These are phyloP conservation scores for Pyricularia grisea DNA, from an alignment of 2,329 filamentous ascomycete species.

Conservation along the genomic window DNA sequence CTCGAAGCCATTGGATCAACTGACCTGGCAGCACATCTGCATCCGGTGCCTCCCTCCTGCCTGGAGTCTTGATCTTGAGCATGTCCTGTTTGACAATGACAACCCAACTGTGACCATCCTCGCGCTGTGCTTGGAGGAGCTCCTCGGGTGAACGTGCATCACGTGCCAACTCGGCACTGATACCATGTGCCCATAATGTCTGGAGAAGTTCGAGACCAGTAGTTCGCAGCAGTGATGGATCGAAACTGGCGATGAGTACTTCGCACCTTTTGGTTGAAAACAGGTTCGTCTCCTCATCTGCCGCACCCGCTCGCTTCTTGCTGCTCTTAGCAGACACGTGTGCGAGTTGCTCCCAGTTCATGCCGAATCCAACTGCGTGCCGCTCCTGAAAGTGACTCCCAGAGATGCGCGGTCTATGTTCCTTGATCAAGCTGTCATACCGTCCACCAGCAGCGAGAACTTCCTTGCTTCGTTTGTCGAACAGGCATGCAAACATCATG, in stretches of 20 bases:
- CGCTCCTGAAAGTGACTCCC: constrained; percentile 48
- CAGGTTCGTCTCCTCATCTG: constrained; percentile 44
- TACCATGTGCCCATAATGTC: constrained; percentile 70
- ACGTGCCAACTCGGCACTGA: constrained; percentile 79
- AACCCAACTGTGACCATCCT: constrained; percentile 76
- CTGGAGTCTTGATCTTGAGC: constrained; percentile 72
- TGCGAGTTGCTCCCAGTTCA: constrained; percentile 78
- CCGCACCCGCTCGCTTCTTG: constrained; percentile 31
- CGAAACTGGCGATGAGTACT: constrained; percentile 82
- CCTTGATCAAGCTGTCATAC: constrained; percentile 82
- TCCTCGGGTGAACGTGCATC: constrained; percentile 75
- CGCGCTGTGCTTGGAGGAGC: constrained; percentile 64
- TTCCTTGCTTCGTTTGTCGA: constrained; percentile 73
- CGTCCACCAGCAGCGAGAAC: constrained; percentile 90
- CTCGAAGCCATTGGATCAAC: constrained; percentile 69
- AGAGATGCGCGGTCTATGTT: constrained; percentile 64
- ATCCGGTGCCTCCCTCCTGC: constrained; percentile 65
- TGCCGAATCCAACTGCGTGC: constrained; percentile 85
- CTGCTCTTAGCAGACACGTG: constrained; percentile 44
- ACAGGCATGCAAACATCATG: constrained; percentile 82
- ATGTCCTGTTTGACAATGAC: constrained; percentile 75
- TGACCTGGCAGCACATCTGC: constrained; percentile 66
- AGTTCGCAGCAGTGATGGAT: constrained; percentile 64
- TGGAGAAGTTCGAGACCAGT: constrained; percentile 69
- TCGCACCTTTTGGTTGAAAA: constrained; percentile 60